Percentiles rank a stretch among this genome's conserved stretches.
These are phyloP conservation scores for Taiozyma onychis DNA, from an alignment of 1,139 yeast genomes.

Conservation along the genomic window DNA sequence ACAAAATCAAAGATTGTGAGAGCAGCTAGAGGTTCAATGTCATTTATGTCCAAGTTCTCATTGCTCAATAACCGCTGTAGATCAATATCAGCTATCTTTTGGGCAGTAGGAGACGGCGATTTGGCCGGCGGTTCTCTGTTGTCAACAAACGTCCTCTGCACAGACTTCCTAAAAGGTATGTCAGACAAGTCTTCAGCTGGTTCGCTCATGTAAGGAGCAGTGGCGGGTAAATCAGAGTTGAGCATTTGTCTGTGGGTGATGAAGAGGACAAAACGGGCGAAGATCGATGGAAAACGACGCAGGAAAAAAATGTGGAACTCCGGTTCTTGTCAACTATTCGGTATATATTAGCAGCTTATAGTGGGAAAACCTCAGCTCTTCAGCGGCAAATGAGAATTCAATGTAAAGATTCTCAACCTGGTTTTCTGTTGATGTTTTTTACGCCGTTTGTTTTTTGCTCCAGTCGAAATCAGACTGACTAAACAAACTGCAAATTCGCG, in stretches of 20 bases:
- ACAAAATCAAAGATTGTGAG: slow-evolving; percentile 7
- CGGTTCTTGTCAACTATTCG: not conserved
- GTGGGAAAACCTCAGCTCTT: not conserved
- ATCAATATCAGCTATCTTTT: slow-evolving; percentile 9
- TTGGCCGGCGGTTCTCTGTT: not conserved
- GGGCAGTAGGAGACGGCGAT: slow-evolving; percentile 3
- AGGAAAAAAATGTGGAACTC: not conserved
- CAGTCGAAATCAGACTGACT: too few relatives aligned
- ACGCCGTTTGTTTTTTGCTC: too few relatives aligned
- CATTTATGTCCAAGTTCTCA: slow-evolving; percentile 1
- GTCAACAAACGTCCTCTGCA: slow-evolving; percentile 4
- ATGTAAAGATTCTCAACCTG: too few relatives aligned
- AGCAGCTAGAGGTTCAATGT: slow-evolving; percentile 8
- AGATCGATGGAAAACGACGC: not conserved
- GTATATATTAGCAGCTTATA: not conserved
- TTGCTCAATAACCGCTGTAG: not conserved
- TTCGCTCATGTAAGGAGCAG: not conserved
- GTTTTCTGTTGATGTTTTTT: too few relatives aligned
- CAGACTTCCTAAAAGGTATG: slow-evolving; percentile 3
- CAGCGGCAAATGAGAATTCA: not conserved
- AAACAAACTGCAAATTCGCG: too few relatives aligned
- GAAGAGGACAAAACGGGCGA: not conserved
- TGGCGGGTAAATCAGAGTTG: not conserved
- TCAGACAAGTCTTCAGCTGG: slow-evolving; percentile 2
- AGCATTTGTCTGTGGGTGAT: not conserved